phyloP scores from a whole-genome alignment of 2,329 filamentous ascomycete genomes.

The Tolypocladium tundrense region DNA sequence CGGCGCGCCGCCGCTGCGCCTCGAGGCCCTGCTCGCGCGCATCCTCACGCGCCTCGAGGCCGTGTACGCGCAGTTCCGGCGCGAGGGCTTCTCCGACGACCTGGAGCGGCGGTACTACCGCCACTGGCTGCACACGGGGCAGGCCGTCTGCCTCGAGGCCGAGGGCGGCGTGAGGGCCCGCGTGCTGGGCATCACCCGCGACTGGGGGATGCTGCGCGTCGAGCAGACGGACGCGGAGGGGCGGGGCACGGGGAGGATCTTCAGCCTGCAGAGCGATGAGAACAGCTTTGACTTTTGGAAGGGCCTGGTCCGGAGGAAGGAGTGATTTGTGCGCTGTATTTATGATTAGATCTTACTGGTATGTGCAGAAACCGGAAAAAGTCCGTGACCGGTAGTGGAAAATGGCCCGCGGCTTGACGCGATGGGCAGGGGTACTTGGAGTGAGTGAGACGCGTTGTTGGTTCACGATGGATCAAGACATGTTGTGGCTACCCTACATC shows the following conservation, averaged over 20 bases:
- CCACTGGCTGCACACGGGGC: conserved; percentile 76
- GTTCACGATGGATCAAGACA: too few species aligned
- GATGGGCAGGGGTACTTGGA: too few species aligned
- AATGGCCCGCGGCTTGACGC: neutral
- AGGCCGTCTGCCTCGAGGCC: conserved; percentile 63
- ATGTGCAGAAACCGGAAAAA: neutral
- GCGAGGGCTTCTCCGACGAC: conserved; percentile 60
- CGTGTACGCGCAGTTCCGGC: conserved; percentile 65
- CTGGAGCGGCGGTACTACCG: conserved; percentile 72
- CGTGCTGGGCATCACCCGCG: conserved; percentile 79
- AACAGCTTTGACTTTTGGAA: conserved; percentile 98
- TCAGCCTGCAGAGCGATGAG: conserved; percentile 85
- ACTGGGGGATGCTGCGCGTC: conserved; percentile 79
- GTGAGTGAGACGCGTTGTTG: neutral
- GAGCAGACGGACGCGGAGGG: conserved; percentile 73
- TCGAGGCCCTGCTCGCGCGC: conserved; percentile 73
- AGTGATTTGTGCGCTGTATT: conserved; percentile 24
- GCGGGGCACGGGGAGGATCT: conserved; percentile 63
- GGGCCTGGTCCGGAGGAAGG: conserved; percentile 73
- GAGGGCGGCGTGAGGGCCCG: conserved; percentile 65
- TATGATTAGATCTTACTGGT: neutral
- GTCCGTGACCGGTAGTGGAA: neutral
- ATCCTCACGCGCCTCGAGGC: conserved; percentile 71
- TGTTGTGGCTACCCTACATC: neutral
- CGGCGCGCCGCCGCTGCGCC: conserved; percentile 45